Evolutionary conservation across 192 early-diverging fungal species (phyloP).

Genomic region (Lobulomyces angularis): DNA sequence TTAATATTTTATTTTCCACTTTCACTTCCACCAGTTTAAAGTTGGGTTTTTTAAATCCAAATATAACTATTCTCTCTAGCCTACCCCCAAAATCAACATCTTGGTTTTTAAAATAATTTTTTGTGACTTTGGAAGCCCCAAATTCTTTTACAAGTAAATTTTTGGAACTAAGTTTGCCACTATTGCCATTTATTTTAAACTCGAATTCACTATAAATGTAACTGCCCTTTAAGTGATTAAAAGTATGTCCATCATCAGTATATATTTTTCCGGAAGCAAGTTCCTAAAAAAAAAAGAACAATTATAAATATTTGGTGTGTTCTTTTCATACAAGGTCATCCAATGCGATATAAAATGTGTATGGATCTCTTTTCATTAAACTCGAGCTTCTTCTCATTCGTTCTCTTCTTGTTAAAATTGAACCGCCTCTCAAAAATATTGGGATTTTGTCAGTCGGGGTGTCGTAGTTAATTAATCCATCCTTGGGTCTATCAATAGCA

Average conservation of each 20-base stretch:
- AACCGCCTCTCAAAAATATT: slow-evolving; percentile 77
- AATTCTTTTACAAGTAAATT: slow-evolving; percentile 4
- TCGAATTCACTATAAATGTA: slow-evolving; percentile 50
- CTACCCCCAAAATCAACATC: slow-evolving; percentile 10
- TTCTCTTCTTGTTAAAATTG: slow-evolving; percentile 76
- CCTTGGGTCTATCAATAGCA: too few species aligned
- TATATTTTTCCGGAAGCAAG: slow-evolving; percentile 70
- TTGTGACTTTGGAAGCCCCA: slow-evolving; percentile 2
- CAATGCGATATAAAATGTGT: slow-evolving; percentile 76
- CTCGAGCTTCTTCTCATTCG: slow-evolving; percentile 68
- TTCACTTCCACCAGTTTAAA: neutral
- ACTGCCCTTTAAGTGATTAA: slow-evolving; percentile 49
- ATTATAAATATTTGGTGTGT: slow-evolving; percentile 3
- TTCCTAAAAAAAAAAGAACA: slow-evolving; percentile 25
- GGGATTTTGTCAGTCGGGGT: slow-evolving; percentile 67
- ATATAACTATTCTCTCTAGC: slow-evolving; percentile 42
- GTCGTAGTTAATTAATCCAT: too few species aligned
- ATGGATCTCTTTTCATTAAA: slow-evolving; percentile 75
- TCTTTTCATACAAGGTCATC: slow-evolving; percentile 34
- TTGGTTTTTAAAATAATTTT: neutral
- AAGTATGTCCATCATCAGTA: slow-evolving; percentile 82
- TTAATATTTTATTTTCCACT: slow-evolving; percentile 14
- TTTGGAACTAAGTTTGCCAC: slow-evolving; percentile 13
- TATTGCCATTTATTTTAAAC: too few species aligned
- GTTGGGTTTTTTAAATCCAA: slow-evolving; percentile 24